A percentile compares a stretch with the other conserved stretches of the same genome.
Conservation (phyloP, 2,329 filamentous ascomycete genomes). For the Canariomyces notabilis region DNA sequence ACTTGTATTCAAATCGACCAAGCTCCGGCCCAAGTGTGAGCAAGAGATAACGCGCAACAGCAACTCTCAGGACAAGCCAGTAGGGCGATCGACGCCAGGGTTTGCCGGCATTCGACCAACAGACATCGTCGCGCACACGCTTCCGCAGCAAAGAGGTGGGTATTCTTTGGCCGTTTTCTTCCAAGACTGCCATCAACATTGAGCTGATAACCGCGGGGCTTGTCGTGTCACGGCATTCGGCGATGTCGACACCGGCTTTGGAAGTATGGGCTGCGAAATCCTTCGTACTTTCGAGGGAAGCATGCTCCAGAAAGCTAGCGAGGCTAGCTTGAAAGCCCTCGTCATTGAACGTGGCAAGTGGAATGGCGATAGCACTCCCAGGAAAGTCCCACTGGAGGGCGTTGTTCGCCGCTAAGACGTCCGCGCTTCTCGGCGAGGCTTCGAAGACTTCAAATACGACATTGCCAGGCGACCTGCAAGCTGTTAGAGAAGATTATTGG, state of each 20-base stretch:
- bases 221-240: conserved; percentile 54
- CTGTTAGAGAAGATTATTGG: not conserved
- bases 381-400: conserved; percentile 58
- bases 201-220: conserved; percentile 54
- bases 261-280: conserved; percentile 44
- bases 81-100: conserved; percentile 60
- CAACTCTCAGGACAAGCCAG: conserved; percentile 59
- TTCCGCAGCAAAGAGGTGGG: conserved; percentile 45
- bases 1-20: conserved; percentile 52
- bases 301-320: conserved; percentile 50
- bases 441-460: conserved; percentile 55
- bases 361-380: conserved; percentile 44
- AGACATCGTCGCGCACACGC: conserved; percentile 58
- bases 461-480: conserved; percentile 1
- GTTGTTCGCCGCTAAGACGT: conserved; percentile 46
- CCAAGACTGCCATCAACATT: conserved; percentile 56
- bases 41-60: conserved; percentile 47
- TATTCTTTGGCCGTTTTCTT: conserved; percentile 43
- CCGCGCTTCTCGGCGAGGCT: conserved; percentile 47
- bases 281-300: conserved; percentile 48
- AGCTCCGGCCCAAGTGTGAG: conserved; percentile 33
- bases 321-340: conserved; percentile 43
- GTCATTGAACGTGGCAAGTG: conserved; percentile 29
- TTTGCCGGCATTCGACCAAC: conserved; percentile 38
- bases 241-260: conserved; percentile 46